Percentiles rank a stretch among this genome's conserved stretches.
Conservation (phyloP, 1,284 basidiomycete genomes). For the Ustilago trichophora region DNA sequence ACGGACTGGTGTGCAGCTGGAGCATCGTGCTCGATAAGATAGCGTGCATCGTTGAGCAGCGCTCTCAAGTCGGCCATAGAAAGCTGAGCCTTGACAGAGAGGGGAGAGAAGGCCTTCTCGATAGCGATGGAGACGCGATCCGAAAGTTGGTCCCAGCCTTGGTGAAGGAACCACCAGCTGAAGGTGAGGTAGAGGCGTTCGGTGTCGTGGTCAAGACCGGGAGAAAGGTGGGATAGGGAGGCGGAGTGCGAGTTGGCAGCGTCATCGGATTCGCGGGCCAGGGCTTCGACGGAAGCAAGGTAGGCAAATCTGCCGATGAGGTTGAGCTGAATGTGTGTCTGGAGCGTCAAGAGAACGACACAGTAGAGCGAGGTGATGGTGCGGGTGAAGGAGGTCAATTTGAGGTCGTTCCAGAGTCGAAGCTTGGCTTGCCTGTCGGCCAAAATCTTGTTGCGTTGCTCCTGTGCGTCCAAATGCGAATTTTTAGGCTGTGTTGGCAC, state of each 20-base stretch:
- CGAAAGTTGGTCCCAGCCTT: conserved; percentile 84
- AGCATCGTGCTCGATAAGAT: conserved; percentile 26
- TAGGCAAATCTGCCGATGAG: conserved; percentile 84
- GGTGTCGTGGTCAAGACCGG: conserved; percentile 69
- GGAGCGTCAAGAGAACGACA: conserved; percentile 79
- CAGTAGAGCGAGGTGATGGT: conserved; percentile 86
- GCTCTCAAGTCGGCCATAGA: conserved; percentile 74
- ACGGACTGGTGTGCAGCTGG: background rate
- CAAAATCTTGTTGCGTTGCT: conserved; percentile 35
- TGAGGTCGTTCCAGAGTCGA: conserved; percentile 65
- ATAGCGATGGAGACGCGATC: conserved; percentile 78
- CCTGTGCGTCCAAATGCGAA: conserved; percentile 34
- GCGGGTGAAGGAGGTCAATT: conserved; percentile 75
- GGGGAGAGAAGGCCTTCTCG: conserved; percentile 76
- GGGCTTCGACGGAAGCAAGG: conserved; percentile 75
- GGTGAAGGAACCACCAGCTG: conserved; percentile 88
- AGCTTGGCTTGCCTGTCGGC: conserved; percentile 51
- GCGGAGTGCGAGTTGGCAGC: conserved; percentile 1
- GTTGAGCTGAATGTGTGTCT: conserved; percentile 83
- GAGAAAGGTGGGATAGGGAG: background rate
- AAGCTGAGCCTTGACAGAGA: conserved; percentile 81
- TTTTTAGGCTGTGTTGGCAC: background rate
- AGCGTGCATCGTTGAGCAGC: conserved; percentile 25
- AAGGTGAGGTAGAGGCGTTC: conserved; percentile 83
- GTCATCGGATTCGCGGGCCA: conserved; percentile 31